Base-by-base conservation (phyloP, 306 rosid species). In the Rosa lucieae region DNA sequence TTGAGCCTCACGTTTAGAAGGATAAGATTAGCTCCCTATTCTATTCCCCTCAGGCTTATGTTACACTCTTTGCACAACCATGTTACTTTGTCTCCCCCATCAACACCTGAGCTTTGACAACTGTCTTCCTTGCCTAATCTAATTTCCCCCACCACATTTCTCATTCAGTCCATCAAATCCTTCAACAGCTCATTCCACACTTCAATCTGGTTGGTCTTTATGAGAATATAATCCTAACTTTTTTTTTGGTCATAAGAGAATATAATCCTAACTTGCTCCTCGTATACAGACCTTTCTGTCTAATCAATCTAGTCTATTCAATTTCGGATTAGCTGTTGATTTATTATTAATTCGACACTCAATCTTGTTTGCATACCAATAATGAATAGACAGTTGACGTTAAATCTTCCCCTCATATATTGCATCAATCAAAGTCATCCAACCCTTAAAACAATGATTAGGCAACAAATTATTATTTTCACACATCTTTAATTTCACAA, bases 111-210 rank as follows among this genome's bases (percentile, higher is more conserved):
- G 51, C 35, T 5, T 43, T 43, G 53, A 69, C 73, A 69, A 69
- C 18, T 21, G 20, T 69, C 20, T n/a, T n/a, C 47, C 20, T 67
- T 65, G 69, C 43, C n/a, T 65, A 2, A 35, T 29, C 42, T 13
- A 29, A 21, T 11, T 2, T 2, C 17, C 69, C 40, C 43, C 42
- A 65, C 44, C 46, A 32, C 44, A 65, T 32, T 35, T 65, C 70
- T 35, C 6, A 26, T 21, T 35, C 49, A 40, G 14, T 69, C 4
- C 10, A 10, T 69, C 35, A 20, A 40, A n/a, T 43, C 17, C 46
- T 69, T 10, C 73, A 5, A 10, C 52, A 68, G 73, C 32, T 43
- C 73, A 68, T 68, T 68, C 52, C 35, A 68, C 73, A 42, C 47
- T 39, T 67, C 71, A 40, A 67, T 67, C 26, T 15, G 47, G 71